Conservation (phyloP, 768 basidiomycete genomes). For the Lyophyllum atratum region DNA sequence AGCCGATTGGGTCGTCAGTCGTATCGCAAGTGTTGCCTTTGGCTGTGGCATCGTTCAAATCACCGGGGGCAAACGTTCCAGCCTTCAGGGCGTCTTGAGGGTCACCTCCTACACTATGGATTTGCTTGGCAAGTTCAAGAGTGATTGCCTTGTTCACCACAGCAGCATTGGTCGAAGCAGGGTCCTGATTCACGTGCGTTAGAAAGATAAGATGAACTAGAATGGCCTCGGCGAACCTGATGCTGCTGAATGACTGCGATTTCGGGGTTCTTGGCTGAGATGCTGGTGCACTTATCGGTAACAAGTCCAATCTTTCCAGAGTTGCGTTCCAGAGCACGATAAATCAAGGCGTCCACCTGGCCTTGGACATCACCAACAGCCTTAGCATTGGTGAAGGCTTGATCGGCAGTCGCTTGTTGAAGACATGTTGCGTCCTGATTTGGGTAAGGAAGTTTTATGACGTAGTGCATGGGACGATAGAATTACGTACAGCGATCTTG, state of each 20-base stretch:
- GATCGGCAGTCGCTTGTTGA: conserved; percentile 66
- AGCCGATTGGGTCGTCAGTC: conserved; percentile 53
- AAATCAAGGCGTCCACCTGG: conserved; percentile 60
- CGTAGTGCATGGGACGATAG: neutral
- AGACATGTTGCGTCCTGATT: conserved; percentile 57
- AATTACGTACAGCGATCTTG: conserved; percentile 45
- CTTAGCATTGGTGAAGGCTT: conserved; percentile 75
- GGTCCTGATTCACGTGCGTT: conserved; percentile 40
- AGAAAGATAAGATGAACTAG: neutral
- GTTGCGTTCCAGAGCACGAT: conserved; percentile 68
- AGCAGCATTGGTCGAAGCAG: conserved; percentile 58
- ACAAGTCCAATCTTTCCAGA: conserved; percentile 52
- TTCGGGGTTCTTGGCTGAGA: conserved; percentile 62
- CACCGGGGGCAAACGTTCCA: conserved; percentile 64
- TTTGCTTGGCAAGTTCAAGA: conserved; percentile 65
- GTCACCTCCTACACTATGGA: conserved; percentile 62
- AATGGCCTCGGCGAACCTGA: conserved; percentile 35
- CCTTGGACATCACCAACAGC: conserved; percentile 57
- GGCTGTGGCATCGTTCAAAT: conserved; percentile 50
- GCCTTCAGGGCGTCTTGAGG: conserved; percentile 57
- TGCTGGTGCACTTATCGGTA: conserved; percentile 50
- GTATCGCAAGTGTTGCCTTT: conserved; percentile 59
- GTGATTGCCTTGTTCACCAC: conserved; percentile 64
- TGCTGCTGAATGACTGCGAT: conserved; percentile 67
- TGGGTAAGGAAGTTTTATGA: neutral